Base-by-base conservation (phyloP, 129 eudicot species). In the Glebionis coronaria region DNA sequence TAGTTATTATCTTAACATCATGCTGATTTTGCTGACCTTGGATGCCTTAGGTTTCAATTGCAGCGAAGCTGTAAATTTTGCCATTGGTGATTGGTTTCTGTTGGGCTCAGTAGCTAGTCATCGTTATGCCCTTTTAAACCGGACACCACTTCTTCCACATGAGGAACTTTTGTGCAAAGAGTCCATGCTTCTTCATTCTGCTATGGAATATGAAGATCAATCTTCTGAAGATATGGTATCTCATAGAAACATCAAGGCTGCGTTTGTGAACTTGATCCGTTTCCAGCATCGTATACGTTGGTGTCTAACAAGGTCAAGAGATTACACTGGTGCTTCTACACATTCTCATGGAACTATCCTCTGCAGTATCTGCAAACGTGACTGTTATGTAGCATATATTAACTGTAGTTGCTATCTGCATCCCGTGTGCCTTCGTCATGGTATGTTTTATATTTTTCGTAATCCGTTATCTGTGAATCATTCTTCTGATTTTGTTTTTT, bases 81-180 rank as follows among this genome's bases (percentile, higher is more conserved):
- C 99, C 12, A 74, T 82, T 49, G 91, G 98, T 44, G 96, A 92
- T 68, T 92, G 98, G 98, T 92, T 92, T 75, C 84, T 89, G 10
- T 66, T 92, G 69, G 97, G 96, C 19, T 81, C 95, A 40, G 66
- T 88, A 16, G 96, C 98, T 59, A 88, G 98, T 53, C 95, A 82
- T 56, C 96, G 96, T 72, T 92, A 92, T 74, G 87, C 98, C 14
- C 75, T 85, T 73, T 80, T 92, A 25, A 86, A 84, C 67, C 88
- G 98, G 73, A 67, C 78, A 45, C 98, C 98, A 65, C 84, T 92
- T 35, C 89, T 92, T 63, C 98, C 98, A 13, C 86, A 83, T 15
- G 98, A 92, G 83, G 98, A 88, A 76, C 96, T 92, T 65, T 82
- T 92, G 49, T 88, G 99, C 83, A 89, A 90, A 85, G 99, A 94